Conservation (phyloP, 2,329 filamentous ascomycete genomes). For the Pestalotiopsis fici region DNA sequence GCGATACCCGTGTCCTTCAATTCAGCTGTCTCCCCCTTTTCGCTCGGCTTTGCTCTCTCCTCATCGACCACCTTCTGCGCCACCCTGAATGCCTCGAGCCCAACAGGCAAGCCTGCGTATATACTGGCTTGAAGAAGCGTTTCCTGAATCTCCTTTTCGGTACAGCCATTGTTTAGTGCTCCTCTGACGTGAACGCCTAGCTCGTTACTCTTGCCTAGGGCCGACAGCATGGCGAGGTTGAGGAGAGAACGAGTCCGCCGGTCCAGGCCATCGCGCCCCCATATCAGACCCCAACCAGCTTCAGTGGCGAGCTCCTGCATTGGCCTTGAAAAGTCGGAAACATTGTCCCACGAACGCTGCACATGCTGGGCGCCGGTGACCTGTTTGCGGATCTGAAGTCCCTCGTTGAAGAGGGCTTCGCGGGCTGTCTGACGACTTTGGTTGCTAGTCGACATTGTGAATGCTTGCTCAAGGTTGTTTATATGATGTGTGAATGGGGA, state of each 20-base stretch:
- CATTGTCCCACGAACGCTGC: slow-evolving; percentile 7
- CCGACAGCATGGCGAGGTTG: slow-evolving; percentile 7
- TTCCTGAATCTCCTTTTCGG: slow-evolving; percentile 6
- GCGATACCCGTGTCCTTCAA: not conserved
- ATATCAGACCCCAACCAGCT: slow-evolving; percentile 8
- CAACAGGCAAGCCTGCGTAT: slow-evolving; percentile 4
- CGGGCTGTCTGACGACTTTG: not conserved
- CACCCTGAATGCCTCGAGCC: slow-evolving; percentile 5
- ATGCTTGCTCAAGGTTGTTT: not conserved
- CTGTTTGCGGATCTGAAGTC: slow-evolving; percentile 1
- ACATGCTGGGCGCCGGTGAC: slow-evolving; percentile 7
- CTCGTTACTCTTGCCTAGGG: slow-evolving; percentile 7
- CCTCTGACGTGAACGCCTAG: slow-evolving; percentile 5
- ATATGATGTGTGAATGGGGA: not conserved
- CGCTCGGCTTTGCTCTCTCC: not conserved
- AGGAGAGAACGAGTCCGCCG: slow-evolving; percentile 3
- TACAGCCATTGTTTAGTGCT: slow-evolving; percentile 5
- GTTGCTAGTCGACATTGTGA: not conserved
- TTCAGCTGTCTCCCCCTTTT: not conserved
- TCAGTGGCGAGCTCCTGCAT: slow-evolving; percentile 10
- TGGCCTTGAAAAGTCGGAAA: slow-evolving; percentile 4
- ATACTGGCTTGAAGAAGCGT: slow-evolving; percentile 4
- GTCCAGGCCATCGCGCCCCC: slow-evolving; percentile 4
- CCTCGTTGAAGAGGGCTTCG: slow-evolving; percentile 3
- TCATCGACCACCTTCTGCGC: slow-evolving; percentile 7